Base-by-base conservation (phyloP, 108 stramenopile genomes). In the Mediolabrus comicus region DNA sequence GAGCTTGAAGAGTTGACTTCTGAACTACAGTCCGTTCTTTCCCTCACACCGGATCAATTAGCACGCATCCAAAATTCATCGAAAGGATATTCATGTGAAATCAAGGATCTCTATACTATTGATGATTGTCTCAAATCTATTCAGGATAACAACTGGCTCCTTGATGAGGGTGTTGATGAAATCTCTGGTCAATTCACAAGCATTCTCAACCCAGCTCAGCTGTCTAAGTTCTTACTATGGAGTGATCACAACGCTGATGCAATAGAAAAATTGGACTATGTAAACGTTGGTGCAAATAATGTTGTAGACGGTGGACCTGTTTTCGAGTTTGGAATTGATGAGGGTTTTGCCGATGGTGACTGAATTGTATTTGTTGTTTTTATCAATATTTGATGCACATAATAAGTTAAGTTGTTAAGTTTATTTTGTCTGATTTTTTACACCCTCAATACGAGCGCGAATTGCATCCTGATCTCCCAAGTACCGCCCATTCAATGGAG, bases 361-460 rank as follows among this genome's bases (percentile, higher is more conserved):
- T 74, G 65, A 66, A 49, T n/a, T 8, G 6, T 22, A 41, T 41
- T 4, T 41, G 39, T n/a, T 41, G 36, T 2, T 11, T 43, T 16
- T 43, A 4, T n/a, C 41, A 43, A 3, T 43, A 2, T 43, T 43
- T 17, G n/a, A 33, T 33, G 3, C 33, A 33, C 33, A 3, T n/a
- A n/a, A n/a, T n/a, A n/a, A n/a, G n/a, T n/a, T n/a, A n/a, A n/a
- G 19, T 24, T 24, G 6, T 24, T 49, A 49, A 49, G 46, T 74
- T 84, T 89, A 95, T 86, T 98, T 98, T 61, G 97, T 98, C 83
- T 98, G 97, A 65, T 95, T 96, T 86, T 96, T 97, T 46, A 98
- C 97, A 33, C 96, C 97, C 71, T 94, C 92, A 77, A 99, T 99
- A 61, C 98, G 89, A 28, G 85, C 91, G 64, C 92, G 90, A 65